These are phyloP conservation scores for Yamadazyma insecticola DNA, from an alignment of 805 yeast genomes.

Conservation along the genomic window DNA sequence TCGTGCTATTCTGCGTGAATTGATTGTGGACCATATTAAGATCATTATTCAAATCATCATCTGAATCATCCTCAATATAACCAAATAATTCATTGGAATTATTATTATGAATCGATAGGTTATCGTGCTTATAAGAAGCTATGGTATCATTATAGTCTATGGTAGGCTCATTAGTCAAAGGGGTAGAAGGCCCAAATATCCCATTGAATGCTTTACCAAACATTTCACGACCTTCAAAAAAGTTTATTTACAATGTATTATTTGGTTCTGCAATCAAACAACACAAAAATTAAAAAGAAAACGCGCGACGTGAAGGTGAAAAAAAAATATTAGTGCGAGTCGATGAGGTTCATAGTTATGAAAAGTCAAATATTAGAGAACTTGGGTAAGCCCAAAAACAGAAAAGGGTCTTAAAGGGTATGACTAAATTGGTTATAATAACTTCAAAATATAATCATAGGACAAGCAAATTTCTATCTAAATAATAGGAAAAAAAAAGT, in stretches of 20 bases:
- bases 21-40: constrained; percentile 8
- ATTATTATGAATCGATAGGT: not conserved
- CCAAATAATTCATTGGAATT: not conserved
- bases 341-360: too few relatives aligned
- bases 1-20: constrained; percentile 7
- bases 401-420: too few relatives aligned
- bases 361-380: too few relatives aligned
- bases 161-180: constrained; percentile 30
- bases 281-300: too few relatives aligned
- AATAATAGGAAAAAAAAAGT: too few relatives aligned
- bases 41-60: constrained; percentile 13
- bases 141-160: constrained; percentile 28
- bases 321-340: too few relatives aligned
- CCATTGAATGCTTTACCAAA: constrained; percentile 9
- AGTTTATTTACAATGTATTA: constrained; percentile 3
- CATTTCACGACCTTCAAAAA: too few relatives aligned
- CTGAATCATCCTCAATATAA: constrained; percentile 9
- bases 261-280: constrained; percentile 15
- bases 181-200: constrained; percentile 15
- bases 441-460: too few relatives aligned
- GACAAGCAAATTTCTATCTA: too few relatives aligned
- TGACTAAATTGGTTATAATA: too few relatives aligned
- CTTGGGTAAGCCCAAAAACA: too few relatives aligned
- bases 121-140: constrained; percentile 5
- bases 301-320: too few relatives aligned